Percentiles rank a stretch among this genome's conserved stretches.
phyloP scores from a whole-genome alignment of 129 eudicot species.

The Escallonia herrerae region DNA sequence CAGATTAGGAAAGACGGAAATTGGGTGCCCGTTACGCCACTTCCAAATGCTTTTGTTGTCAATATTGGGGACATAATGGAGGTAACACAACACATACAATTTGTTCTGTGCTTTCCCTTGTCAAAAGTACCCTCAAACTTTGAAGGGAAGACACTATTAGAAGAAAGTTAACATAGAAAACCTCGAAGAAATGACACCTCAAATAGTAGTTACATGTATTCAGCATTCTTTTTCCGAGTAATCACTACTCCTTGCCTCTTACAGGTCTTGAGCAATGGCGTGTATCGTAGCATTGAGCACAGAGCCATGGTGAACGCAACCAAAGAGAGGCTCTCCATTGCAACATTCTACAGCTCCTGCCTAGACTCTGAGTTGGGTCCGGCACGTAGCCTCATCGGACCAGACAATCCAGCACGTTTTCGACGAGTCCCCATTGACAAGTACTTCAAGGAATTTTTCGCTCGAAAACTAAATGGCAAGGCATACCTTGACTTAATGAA shows the following conservation, averaged over 20 bases:
- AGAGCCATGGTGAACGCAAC: conserved; percentile 47
- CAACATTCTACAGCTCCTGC: conserved; percentile 44
- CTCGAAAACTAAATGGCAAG: conserved; percentile 51
- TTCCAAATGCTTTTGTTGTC: conserved; percentile 45
- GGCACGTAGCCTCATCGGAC: conserved; percentile 41
- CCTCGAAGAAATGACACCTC: too few relatives aligned
- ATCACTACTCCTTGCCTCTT: neutral
- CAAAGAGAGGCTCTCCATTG: conserved; percentile 51
- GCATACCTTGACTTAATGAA: conserved; percentile 51
- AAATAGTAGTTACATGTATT: too few relatives aligned
- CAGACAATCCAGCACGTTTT: conserved; percentile 31
- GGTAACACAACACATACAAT: conserved; percentile 23
- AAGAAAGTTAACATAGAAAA: too few relatives aligned
- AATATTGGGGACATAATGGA: conserved; percentile 63
- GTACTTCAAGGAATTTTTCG: conserved; percentile 44
- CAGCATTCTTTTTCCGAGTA: too few relatives aligned
- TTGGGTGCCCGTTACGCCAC: conserved; percentile 45
- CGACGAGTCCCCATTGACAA: conserved; percentile 33
- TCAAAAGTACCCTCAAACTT: too few relatives aligned
- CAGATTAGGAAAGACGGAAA: conserved; percentile 45
- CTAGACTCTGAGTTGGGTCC: conserved; percentile 63
- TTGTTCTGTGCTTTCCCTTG: too few relatives aligned
- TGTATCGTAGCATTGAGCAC: conserved; percentile 57
- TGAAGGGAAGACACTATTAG: too few relatives aligned
- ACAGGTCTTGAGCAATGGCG: conserved; percentile 67